phyloP scores from a whole-genome alignment of 2,329 filamentous ascomycete species.

The Cercospora sp. region DNA sequence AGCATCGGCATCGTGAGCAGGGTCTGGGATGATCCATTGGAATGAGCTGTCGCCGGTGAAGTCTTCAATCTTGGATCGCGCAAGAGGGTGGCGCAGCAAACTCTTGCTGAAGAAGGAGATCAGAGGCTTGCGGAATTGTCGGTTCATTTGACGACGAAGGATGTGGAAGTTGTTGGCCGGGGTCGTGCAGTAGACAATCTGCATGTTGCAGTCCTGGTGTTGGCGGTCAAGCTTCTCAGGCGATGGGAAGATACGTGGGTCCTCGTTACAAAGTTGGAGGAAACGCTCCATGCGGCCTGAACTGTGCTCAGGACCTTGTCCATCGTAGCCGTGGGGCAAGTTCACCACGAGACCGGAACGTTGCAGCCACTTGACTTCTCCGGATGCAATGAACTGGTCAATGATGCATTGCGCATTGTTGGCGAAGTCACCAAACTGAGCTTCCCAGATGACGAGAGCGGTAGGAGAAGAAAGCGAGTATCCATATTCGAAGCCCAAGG shows the following conservation, averaged over 20 bases:
- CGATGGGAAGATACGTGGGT: slow-evolving; percentile 87
- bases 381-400: slow-evolving; percentile 97
- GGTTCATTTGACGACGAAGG: slow-evolving; percentile 94
- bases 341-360: slow-evolving; percentile 95
- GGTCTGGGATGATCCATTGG: slow-evolving; percentile 92
- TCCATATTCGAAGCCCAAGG: slow-evolving; percentile 95
- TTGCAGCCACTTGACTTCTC: slow-evolving; percentile 98
- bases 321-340: slow-evolving; percentile 95
- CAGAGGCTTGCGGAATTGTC: slow-evolving; percentile 97
- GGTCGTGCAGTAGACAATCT: slow-evolving; percentile 95
- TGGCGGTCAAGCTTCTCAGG: slow-evolving; percentile 89
- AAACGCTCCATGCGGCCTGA: slow-evolving; percentile 97
- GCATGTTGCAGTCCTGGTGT: slow-evolving; percentile 99
- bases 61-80: slow-evolving; percentile 85
- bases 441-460: slow-evolving; percentile 98
- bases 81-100: slow-evolving; percentile 88
- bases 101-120: slow-evolving; percentile 99
- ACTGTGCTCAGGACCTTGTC: slow-evolving; percentile 96
- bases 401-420: slow-evolving; percentile 99
- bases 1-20: slow-evolving; percentile 71
- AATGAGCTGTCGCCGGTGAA: slow-evolving; percentile 92
- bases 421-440: slow-evolving; percentile 98
- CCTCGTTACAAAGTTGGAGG: slow-evolving; percentile 94
- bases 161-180: slow-evolving; percentile 96
- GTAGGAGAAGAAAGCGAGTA: slow-evolving; percentile 97